A percentile compares a stretch with the other conserved stretches of the same genome.
Conservation (phyloP, 164 flowering plant genomes). For the Paratinospora sagittata region DNA sequence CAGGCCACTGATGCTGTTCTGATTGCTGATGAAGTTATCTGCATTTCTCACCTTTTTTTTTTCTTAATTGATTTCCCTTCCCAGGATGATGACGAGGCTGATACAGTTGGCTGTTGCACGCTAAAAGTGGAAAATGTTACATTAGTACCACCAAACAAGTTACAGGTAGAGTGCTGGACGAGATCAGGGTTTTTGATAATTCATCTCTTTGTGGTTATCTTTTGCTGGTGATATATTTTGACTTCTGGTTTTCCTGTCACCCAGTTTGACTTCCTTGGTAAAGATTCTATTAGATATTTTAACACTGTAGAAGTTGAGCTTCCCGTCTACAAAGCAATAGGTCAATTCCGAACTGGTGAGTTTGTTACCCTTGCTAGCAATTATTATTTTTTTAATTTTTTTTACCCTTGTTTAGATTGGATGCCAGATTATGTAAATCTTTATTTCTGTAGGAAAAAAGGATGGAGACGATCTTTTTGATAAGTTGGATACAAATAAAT, state of each 20-base stretch:
- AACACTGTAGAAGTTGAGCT: too few relatives aligned
- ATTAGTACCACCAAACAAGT: too few relatives aligned
- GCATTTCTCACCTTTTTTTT: background rate
- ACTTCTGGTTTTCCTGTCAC: constrained; percentile 7
- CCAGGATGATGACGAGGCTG: constrained; percentile 99
- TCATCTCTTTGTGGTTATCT: background rate
- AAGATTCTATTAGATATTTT: constrained; percentile 99
- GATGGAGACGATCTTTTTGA: too few relatives aligned
- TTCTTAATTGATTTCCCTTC: constrained; percentile 15
- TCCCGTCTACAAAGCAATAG: too few relatives aligned
- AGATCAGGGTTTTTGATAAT: constrained; percentile 13
- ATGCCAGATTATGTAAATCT: background rate
- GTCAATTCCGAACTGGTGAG: constrained; percentile 66
- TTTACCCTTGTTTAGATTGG: background rate
- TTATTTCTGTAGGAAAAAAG: constrained; percentile 54
- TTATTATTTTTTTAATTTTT: too few relatives aligned
- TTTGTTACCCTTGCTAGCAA: background rate
- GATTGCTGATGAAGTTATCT: background rate
- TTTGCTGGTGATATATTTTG: constrained; percentile 2
- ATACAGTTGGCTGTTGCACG: too few relatives aligned
- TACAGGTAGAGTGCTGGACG: too few relatives aligned
- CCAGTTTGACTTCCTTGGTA: constrained; percentile 99
- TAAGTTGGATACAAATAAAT: too few relatives aligned
- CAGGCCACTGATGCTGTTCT: too few relatives aligned
- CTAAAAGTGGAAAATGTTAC: too few relatives aligned